Evolutionary conservation across 176 grass and related monocot species (phyloP), one percentile per base, ranked within the genome.

Genomic region (Avena eriantha): DNA sequence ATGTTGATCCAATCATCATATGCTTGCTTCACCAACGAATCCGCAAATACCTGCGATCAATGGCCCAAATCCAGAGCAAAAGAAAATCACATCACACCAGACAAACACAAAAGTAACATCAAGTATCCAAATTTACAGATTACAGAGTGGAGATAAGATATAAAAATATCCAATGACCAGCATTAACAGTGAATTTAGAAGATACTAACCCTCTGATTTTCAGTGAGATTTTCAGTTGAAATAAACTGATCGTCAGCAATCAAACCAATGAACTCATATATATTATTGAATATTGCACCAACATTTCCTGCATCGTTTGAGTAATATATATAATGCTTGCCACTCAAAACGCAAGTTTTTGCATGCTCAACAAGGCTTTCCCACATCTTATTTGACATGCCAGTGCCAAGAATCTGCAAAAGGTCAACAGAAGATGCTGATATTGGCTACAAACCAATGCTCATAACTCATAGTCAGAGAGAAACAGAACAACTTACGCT

Each of bases 381-480:
- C 95, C 95, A 97, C 95, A 97, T 97, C 77, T 92, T 89, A 82
- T 97, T 97, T 80, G 95, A 97, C 95, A 97, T 92, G 43, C 70
- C 54, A 80, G 83, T 92, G 9, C 92, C 92, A 73, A 97, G 88
- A 86, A 97, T 94, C 95, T 97, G 87, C 47, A 81, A 64, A 55
- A 24, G 10, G n/a, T 13, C 64, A 87, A 68, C 65, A 51, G 58
- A 56, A 76, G 26, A 75, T 64, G 73, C 47, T 56, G 29, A 71
- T 29, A 35, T 82, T 61, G 45, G 56, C 78, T 60, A 90, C 24
- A 18, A 73, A 79, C 80, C 33, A 21, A 60, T 56, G 13, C 68
- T 47, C 60, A 61, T 75, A 60, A 79, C 79, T 45, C 34, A 24
- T 43, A 65, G 10, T 59, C 51, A 51, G 55, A 53, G 26, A 83